Evolutionary conservation across 768 basidiomycete species (phyloP).

Genomic region (Trametes elegans): DNA sequence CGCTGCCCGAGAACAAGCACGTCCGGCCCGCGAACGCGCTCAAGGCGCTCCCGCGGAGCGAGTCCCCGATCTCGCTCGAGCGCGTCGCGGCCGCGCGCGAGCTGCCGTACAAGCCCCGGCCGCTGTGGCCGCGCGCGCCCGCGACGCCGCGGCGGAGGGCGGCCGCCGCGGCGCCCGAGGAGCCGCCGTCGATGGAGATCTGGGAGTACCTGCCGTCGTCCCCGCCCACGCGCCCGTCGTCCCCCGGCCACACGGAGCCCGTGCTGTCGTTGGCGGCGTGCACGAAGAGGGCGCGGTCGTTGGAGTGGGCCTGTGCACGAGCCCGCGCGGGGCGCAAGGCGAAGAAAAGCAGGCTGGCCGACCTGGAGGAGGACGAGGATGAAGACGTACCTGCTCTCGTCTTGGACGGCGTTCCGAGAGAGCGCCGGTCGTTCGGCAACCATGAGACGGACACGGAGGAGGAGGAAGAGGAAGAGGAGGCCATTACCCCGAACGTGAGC

Average conservation of each 20-base stretch:
- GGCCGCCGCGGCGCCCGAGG: background rate
- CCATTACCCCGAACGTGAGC: conserved; percentile 19
- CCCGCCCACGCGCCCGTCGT: conserved; percentile 52
- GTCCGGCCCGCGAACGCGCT: conserved; percentile 23
- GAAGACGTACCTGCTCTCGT: conserved; percentile 20
- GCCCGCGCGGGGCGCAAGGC: conserved; percentile 31
- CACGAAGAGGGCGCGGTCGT: conserved; percentile 46
- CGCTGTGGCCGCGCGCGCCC: conserved; percentile 19
- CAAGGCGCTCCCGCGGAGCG: conserved; percentile 30
- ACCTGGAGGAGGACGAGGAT: conserved; percentile 25
- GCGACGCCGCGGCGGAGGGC: conserved; percentile 9
- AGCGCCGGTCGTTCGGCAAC: conserved; percentile 5
- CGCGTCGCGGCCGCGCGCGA: conserved; percentile 56
- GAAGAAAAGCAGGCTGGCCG: background rate
- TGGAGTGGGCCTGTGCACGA: conserved; percentile 75
- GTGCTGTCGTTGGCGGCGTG: conserved; percentile 42
- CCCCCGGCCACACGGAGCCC: conserved; percentile 46
- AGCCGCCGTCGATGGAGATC: conserved; percentile 15
- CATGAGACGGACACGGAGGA: conserved; percentile 19
- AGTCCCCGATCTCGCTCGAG: conserved; percentile 46
- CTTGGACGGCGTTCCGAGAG: conserved; percentile 8
- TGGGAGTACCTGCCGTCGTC: conserved; percentile 57
- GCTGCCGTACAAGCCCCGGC: conserved; percentile 22
- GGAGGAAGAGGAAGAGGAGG: conserved; percentile 20
- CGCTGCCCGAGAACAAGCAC: conserved; percentile 20